Percentiles rank a stretch among this genome's conserved stretches.
Evolutionary conservation across 768 basidiomycete genomes (phyloP).

Genomic region (Lactifluus pinguis): DNA sequence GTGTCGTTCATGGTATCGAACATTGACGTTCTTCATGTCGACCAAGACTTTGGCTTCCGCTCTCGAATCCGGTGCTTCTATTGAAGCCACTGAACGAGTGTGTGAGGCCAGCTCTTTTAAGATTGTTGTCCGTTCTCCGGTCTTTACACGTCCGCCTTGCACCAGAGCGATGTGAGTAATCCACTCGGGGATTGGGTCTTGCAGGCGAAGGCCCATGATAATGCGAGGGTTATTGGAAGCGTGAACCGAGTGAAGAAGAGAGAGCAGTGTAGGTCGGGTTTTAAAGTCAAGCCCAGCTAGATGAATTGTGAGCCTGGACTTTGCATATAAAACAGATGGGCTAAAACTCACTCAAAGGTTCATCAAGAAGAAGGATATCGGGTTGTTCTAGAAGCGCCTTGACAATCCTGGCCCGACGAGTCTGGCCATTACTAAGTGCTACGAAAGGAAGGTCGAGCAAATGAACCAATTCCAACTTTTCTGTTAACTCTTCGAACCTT

Average conservation of each 20-base stretch:
- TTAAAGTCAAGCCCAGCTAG: conserved; percentile 72
- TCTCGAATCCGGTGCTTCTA: background rate
- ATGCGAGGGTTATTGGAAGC: conserved; percentile 42
- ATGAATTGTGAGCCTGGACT: background rate
- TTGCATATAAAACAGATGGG: background rate
- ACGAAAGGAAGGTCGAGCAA: conserved; percentile 79
- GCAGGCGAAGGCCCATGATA: conserved; percentile 55
- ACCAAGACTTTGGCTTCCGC: conserved; percentile 38
- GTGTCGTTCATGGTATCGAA: conserved; percentile 51
- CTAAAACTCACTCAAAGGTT: conserved; percentile 64
- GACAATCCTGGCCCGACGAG: conserved; percentile 73
- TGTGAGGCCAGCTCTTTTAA: conserved; percentile 18
- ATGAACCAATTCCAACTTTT: conserved; percentile 44
- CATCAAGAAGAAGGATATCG: conserved; percentile 76
- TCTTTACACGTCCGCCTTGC: conserved; percentile 35
- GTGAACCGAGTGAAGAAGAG: conserved; percentile 49
- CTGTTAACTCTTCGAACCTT: conserved; percentile 45
- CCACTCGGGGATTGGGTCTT: conserved; percentile 67
- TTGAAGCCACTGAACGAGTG: background rate
- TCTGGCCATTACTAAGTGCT: conserved; percentile 89
- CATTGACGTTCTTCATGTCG: conserved; percentile 54
- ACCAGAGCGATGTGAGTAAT: conserved; percentile 59
- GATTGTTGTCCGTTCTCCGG: conserved; percentile 44
- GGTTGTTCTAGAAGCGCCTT: conserved; percentile 65
- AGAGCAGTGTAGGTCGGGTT: conserved; percentile 46